Evolutionary conservation across 345 rosid species (phyloP), one percentile per base, ranked within the genome.

Genomic region (Cardamine chenopodiifolia): DNA sequence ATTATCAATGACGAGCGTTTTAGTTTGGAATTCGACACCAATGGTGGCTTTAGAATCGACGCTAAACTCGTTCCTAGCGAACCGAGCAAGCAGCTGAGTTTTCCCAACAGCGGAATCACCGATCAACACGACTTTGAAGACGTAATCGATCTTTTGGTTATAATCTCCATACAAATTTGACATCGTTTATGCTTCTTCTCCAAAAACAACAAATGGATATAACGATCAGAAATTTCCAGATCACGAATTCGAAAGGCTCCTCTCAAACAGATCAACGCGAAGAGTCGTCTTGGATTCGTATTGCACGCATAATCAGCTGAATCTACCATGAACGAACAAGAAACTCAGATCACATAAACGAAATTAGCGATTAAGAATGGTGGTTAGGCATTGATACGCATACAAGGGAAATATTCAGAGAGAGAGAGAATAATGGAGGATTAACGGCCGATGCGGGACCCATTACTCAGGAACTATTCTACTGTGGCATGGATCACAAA

Each of bases 81-180:
- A 90, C 61, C 96, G 81, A 4, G 91, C 90, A 31, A 90, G 88
- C 20, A 90, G 85, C 83, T 88, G 93, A 7, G 93, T 86, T 79
- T 90, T 90, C 0, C 96, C 96, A 23, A 90, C 96, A 0, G 96
- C 96, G 1, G 96, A 90, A 78, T 90, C 96, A 8, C 91, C 96
- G 56, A 90, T 90, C 84, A 90, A 82, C 18, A 90, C 96, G 61
- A 87, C 83, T 75, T 90, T 90, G 72, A 90, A 90, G 13, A 90
- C 96, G 67, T 90, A 90, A 80, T 90, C 93, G 79, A 90, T 86
- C 90, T 88, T 90, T 67, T 88, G 91, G 58, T 83, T 90, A 72
- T 81, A 90, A 83, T 90, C 93, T 78, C 89, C 87, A 74, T 84
- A 80, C 59, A 87, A 77, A 81, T 88, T 90, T 68, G 96, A 84